These are phyloP conservation scores for Russula brevipes DNA, from an alignment of 768 basidiomycete genomes.

Conservation along the genomic window DNA sequence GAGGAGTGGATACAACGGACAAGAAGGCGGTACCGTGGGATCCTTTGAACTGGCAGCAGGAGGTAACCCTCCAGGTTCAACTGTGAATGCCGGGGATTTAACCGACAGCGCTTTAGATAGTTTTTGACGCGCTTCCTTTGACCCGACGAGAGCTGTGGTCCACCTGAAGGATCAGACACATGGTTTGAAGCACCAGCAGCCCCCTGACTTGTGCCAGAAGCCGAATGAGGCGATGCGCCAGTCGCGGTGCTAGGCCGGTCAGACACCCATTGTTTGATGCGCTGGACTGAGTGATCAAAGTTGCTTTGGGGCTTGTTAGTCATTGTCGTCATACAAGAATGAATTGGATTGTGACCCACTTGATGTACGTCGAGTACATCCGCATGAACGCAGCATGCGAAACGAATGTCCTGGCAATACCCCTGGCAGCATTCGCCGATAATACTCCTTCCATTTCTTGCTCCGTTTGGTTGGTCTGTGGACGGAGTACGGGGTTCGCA, in stretches of 20 bases:
- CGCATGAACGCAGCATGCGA: conserved; percentile 97
- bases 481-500: conserved; percentile 58
- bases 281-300: conserved; percentile 87
- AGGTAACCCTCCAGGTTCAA: conserved; percentile 92
- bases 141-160: conserved; percentile 60
- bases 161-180: conserved; percentile 37
- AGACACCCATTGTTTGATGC: conserved; percentile 80
- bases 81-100: conserved; percentile 88
- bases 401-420: conserved; percentile 84
- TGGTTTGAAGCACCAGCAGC: conserved; percentile 37
- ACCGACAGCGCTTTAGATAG: conserved; percentile 85
- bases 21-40: conserved; percentile 93
- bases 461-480: conserved; percentile 41
- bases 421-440: conserved; percentile 68
- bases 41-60: conserved; percentile 90
- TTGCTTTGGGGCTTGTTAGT: conserved; percentile 48
- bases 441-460: conserved; percentile 67
- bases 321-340: conserved; percentile 1
- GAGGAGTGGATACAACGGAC: conserved; percentile 43
- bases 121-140: conserved; percentile 85
- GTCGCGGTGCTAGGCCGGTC: conserved; percentile 43
- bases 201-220: conserved; percentile 51
- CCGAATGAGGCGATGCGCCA: conserved; percentile 39
- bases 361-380: conserved; percentile 98
- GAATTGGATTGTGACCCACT: conserved; percentile 48